Evolutionary conservation across 805 yeast species (phyloP), one percentile per base, ranked within the genome.

Genomic region (Brettanomyces custersianus): DNA sequence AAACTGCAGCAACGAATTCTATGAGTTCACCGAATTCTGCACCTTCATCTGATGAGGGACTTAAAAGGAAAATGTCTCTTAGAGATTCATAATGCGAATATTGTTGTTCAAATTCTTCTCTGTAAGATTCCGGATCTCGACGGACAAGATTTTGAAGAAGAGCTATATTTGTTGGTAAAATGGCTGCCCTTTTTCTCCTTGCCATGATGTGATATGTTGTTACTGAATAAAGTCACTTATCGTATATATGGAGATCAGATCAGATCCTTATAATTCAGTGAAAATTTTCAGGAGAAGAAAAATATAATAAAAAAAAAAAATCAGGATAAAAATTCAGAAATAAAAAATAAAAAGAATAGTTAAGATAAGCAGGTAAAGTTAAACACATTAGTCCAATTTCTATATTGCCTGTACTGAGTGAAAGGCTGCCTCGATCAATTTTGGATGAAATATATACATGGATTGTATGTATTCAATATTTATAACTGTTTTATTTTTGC

Each of bases 101-200:
- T 55, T 92, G 98, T 49, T 87, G 92, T 27, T 81, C 58, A 58
- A 92, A 92, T 59, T 92, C 99, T 59, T 92, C 98, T 40, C 77
- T 76, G 56, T 92, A 92, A 0, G 97, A 88, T 48, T 74, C 82
- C 2, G 98, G 96, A 57, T 92, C 98, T 49, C 96, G 71, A 48
- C 88, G 80, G 8, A 92, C 94, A 44, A 92, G 68, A 57, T 92
- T 92, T 62, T 92, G 98, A 41, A 92, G 63, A 43, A 90, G 65
- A 26, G 94, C 88, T 54, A 92, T 82, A 60, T 92, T 92, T 15
- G 87, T 83, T 9, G 97, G 97, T 54, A 90, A 66, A 39, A 88
- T 71, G 31, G 96, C 96, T 20, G 95, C 92, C 72, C 96, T 83
- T 62, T 83, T 78, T 57, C 78, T 72, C 59, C 80, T 84, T 24